These are phyloP conservation scores for Alternaria panax DNA, from an alignment of 2,329 filamentous ascomycete species.

Conservation along the genomic window DNA sequence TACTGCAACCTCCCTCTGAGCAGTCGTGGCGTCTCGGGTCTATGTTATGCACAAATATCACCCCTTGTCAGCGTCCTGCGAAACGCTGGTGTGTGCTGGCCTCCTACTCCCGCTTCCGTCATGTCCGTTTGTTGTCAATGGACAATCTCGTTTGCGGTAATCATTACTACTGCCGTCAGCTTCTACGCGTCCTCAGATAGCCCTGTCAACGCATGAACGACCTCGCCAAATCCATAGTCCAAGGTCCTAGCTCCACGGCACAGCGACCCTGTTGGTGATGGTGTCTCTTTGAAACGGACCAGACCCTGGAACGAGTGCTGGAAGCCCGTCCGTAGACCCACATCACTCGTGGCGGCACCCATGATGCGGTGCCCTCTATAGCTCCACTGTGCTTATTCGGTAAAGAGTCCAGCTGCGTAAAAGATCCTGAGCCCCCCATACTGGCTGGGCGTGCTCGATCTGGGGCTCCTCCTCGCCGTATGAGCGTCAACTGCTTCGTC, in stretches of 20 bases:
- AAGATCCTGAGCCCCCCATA: slow-evolving; percentile 14
- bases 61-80: not conserved
- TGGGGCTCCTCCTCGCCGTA: slow-evolving; percentile 13
- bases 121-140: not conserved
- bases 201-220: slow-evolving; percentile 15
- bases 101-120: not conserved
- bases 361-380: slow-evolving; percentile 19
- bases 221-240: slow-evolving; percentile 7
- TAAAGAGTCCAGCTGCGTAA: slow-evolving; percentile 22
- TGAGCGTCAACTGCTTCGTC: slow-evolving; percentile 7
- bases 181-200: not conserved
- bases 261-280: slow-evolving; percentile 19
- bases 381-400: slow-evolving; percentile 19
- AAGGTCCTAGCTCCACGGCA: slow-evolving; percentile 16
- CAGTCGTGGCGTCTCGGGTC: not conserved
- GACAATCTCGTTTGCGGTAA: slow-evolving; percentile 10
- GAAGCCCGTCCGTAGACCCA: slow-evolving; percentile 25
- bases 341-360: slow-evolving; percentile 29
- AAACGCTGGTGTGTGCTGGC: not conserved
- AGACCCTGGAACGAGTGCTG: slow-evolving; percentile 21
- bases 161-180: slow-evolving; percentile 2
- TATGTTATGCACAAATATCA: not conserved
- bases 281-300: slow-evolving; percentile 30
- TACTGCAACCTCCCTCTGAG: not conserved
- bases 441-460: slow-evolving; percentile 1